Conservation (phyloP, 331 rosid species). For the Rosa hybrid region DNA sequence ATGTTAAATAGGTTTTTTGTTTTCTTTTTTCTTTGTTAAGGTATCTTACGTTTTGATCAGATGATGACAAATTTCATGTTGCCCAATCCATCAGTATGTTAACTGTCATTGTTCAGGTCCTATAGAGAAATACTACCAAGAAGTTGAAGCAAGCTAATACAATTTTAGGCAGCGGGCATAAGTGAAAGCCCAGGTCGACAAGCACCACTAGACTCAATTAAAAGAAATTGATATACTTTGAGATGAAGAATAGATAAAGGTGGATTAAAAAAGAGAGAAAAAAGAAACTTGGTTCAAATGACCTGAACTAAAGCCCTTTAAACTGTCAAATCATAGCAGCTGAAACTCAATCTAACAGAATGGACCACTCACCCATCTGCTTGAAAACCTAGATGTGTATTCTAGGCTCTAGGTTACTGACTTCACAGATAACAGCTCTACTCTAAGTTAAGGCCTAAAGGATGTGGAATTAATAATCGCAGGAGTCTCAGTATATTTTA, state of each 20-base stretch:
- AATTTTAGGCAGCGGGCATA: not conserved
- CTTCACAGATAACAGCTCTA: not conserved
- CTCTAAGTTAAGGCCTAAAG: conserved; percentile 3
- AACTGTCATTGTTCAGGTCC: not conserved
- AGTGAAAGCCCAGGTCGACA: not conserved
- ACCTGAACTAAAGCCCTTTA: not conserved
- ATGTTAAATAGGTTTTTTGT: not conserved
- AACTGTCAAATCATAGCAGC: not conserved
- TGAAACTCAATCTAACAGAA: conserved; percentile 8
- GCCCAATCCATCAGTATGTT: not conserved
- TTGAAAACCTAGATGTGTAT: not conserved
- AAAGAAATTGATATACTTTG: not conserved
- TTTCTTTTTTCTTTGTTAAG: not conserved
- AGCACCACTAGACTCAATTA: not conserved
- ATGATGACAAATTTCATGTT: not conserved
- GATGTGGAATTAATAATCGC: not conserved
- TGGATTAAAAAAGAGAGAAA: not conserved
- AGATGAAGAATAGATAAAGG: not conserved
- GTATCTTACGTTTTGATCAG: not conserved
- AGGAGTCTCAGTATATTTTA: conserved; percentile 3
- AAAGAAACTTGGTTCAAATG: not conserved
- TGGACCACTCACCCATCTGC: not conserved
- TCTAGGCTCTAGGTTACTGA: not conserved
- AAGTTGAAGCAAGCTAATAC: not conserved
- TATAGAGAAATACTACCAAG: not conserved